phyloP scores from a whole-genome alignment of 2,329 filamentous ascomycete species.

The Pseudodiploospora longispora region DNA sequence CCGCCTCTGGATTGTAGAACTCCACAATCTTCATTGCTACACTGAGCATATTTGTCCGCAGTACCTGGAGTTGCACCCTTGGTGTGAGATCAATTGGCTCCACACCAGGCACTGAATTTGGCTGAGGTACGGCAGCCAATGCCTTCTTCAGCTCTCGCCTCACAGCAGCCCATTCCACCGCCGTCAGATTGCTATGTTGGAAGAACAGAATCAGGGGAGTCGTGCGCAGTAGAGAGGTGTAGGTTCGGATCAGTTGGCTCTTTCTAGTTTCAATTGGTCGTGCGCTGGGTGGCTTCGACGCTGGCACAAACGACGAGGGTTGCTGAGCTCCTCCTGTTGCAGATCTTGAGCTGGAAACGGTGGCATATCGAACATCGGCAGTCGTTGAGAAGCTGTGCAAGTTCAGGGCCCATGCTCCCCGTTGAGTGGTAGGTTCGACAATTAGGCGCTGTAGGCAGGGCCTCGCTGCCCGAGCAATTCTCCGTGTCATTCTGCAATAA shows the following conservation, averaged over 20 bases:
- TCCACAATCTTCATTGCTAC: conserved; percentile 80
- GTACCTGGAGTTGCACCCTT: conserved; percentile 67
- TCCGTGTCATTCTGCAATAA: conserved; percentile 13
- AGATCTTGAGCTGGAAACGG: conserved; percentile 6
- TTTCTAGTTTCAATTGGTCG: conserved; percentile 82
- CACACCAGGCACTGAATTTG: conserved; percentile 14
- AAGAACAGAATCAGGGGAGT: conserved; percentile 82
- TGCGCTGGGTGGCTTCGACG: conserved; percentile 78
- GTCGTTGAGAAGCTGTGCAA: conserved; percentile 20
- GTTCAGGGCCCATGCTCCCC: conserved; percentile 13
- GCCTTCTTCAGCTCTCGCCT: conserved; percentile 36
- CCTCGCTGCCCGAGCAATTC: conserved; percentile 9
- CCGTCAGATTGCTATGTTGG: conserved; percentile 60
- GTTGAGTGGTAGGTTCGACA: conserved; percentile 1
- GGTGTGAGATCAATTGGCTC: conserved; percentile 43
- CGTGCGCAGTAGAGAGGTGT: conserved; percentile 80
- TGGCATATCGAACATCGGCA: conserved; percentile 14
- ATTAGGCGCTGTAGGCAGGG: conserved; percentile 14
- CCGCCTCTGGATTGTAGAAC: conserved; percentile 55
- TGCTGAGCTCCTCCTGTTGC: conserved; percentile 18
- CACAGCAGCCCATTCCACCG: conserved; percentile 50
- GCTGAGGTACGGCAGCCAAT: conserved; percentile 32
- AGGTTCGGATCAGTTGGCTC: conserved; percentile 76
- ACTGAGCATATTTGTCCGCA: conserved; percentile 84
- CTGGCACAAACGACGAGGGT: conserved; percentile 46